phyloP scores from a whole-genome alignment of 768 basidiomycete species.

The Boletus rex-veris region DNA sequence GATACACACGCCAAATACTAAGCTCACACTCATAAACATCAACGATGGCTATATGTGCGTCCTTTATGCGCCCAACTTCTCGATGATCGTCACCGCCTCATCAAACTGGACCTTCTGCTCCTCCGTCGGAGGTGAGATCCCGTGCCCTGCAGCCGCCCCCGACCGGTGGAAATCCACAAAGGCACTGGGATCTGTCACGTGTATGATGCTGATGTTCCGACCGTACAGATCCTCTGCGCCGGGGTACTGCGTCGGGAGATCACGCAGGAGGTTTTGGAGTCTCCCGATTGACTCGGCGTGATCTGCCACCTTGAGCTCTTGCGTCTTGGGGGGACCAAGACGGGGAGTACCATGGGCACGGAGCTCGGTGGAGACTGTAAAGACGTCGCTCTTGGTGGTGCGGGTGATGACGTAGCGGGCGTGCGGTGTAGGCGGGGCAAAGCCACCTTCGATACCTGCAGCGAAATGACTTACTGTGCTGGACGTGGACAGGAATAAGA shows the following conservation, averaged over 20 bases:
- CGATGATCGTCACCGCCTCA: conserved; percentile 65
- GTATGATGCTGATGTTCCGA: conserved; percentile 60
- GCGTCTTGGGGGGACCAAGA: conserved; percentile 44
- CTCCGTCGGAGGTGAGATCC: conserved; percentile 47
- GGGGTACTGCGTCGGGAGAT: conserved; percentile 35
- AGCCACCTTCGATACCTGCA: conserved; percentile 68
- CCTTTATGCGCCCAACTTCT: conserved; percentile 36
- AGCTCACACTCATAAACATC: not conserved
- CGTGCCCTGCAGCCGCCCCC: conserved; percentile 55
- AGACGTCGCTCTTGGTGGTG: conserved; percentile 27
- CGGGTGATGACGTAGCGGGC: conserved; percentile 54
- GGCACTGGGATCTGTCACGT: conserved; percentile 29
- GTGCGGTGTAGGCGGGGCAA: conserved; percentile 62
- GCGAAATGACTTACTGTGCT: not conserved
- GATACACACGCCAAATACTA: too few species aligned
- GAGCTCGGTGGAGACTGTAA: conserved; percentile 46
- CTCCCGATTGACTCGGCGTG: conserved; percentile 20
- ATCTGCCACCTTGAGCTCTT: conserved; percentile 39
- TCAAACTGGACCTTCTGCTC: conserved; percentile 67
- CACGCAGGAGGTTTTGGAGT: conserved; percentile 57
- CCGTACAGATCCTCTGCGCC: conserved; percentile 75
- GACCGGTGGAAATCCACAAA: conserved; percentile 12
- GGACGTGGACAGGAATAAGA: not conserved
- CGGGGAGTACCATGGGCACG: conserved; percentile 48
- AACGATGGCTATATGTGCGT: not conserved